Evolutionary conservation across 2,329 filamentous ascomycete species (phyloP).

Genomic region (Aspergillus glaucus): DNA sequence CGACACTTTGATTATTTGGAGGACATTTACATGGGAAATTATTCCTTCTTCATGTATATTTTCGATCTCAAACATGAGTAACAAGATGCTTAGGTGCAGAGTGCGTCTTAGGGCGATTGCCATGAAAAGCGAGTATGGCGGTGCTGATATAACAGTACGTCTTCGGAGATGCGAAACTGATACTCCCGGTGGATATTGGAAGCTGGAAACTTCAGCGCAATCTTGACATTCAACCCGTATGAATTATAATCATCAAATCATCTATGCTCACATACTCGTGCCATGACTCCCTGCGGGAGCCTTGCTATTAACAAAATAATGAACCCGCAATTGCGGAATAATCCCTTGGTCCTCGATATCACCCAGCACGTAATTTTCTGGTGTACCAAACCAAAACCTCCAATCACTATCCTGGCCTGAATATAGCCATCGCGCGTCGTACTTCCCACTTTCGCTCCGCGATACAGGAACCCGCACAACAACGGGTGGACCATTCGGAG

Average conservation of each 20-base stretch:
- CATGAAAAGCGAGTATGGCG: too few species aligned
- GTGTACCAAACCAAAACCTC: constrained; percentile 30
- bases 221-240: background rate
- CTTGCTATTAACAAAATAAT: constrained; percentile 23
- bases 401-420: constrained; percentile 14
- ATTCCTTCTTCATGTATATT: too few species aligned
- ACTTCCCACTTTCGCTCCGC: constrained; percentile 29
- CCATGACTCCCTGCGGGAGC: constrained; percentile 10
- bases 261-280: constrained; percentile 15
- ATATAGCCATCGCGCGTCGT: constrained; percentile 29
- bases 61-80: too few species aligned
- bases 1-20: too few species aligned
- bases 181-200: too few species aligned
- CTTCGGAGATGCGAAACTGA: too few species aligned
- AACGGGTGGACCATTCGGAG: constrained; percentile 20
- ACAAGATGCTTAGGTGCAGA: too few species aligned
- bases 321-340: constrained; percentile 18
- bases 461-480: constrained; percentile 26
- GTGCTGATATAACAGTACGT: too few species aligned
- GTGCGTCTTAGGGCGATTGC: too few species aligned
- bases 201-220: background rate
- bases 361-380: constrained; percentile 30
- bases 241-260: background rate
- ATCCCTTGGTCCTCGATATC: constrained; percentile 19
- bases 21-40: too few species aligned